Base-by-base conservation (phyloP, 2,329 filamentous ascomycete species). In the Arthrobotrys sphaeroides region DNA sequence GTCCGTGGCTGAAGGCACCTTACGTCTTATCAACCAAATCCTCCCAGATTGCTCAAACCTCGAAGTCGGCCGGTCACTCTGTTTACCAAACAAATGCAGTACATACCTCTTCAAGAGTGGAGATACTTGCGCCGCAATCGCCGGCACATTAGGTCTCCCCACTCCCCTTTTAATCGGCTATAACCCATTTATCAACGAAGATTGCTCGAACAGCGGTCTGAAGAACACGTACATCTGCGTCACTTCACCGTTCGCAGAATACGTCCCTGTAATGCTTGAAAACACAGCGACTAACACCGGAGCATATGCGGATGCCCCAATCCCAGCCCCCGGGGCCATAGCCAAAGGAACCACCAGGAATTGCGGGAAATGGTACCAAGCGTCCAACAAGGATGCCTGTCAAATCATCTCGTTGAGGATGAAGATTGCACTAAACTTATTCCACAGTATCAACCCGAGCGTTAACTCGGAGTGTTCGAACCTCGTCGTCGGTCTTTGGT, bases 291-390 rank as follows among this genome's bases (percentile, higher is more conserved):
- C 33, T 9, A 61, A 61, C 12, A 55, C 18, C 20, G 49, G 49
- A 13, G 10, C 22, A 26, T 55, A 55, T 12, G 49, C 49, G 3
- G 26, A 33, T 5, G 16, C 49, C 4, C 2, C 28, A 2, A 33
- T 55, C 6, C 49, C 49, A 16, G 49, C 49, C 5, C 49, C 49
- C 9, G 53, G 33, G 9, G 31, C 18, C 16, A 22, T 42, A 5
- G 40, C 40, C 28, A 18, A 26, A 20, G 59, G 59, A 13, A 47
- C 59, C 7, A 62, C 59, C 20, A 36, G 22, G 2, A 62, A 45
- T 10, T 62, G 59, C 59, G 59, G 40, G 4, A 62, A 62, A n/a
- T 62, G 24, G n/a, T 49, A 62, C 22, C 40, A 45, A 22, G 40
- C 33, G 6, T 16, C 13, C 20, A 31, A 45, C n/a, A 40, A 31